A percentile compares a stretch with the other conserved stretches of the same genome.
These are phyloP conservation scores for Geoglossum cookeanum DNA, from an alignment of 2,329 filamentous ascomycete species.

Conservation along the genomic window DNA sequence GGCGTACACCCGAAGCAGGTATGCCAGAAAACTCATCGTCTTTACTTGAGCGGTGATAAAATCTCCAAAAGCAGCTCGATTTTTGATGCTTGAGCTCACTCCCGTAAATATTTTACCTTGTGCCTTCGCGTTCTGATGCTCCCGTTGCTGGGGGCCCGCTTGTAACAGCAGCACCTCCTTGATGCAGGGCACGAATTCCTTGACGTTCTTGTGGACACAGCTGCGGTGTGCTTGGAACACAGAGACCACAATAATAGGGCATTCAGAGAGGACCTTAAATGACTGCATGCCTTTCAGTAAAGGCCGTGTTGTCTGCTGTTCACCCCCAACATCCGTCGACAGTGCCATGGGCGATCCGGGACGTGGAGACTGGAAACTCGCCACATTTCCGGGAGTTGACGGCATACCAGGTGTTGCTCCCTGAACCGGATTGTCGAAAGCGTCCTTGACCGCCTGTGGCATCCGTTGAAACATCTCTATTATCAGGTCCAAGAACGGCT, in stretches of 20 bases:
- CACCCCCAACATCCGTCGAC: constrained; percentile 54
- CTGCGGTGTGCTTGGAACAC: constrained; percentile 85
- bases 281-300: constrained; percentile 91
- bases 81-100: constrained; percentile 83
- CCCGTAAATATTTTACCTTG: constrained; percentile 75
- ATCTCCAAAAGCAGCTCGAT: constrained; percentile 84
- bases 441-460: constrained; percentile 85
- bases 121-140: constrained; percentile 65
- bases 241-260: constrained; percentile 95
- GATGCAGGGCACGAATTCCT: constrained; percentile 81
- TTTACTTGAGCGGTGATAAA: constrained; percentile 97
- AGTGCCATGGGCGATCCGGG: constrained; percentile 72
- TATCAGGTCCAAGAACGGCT: constrained; percentile 77
- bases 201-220: constrained; percentile 68
- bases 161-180: constrained; percentile 77
- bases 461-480: constrained; percentile 92
- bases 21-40: constrained; percentile 96
- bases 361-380: constrained; percentile 70
- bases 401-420: constrained; percentile 37
- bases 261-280: constrained; percentile 95
- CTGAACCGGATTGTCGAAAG: constrained; percentile 60
- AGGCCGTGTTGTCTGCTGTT: constrained; percentile 65
- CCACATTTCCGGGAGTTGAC: constrained; percentile 39
- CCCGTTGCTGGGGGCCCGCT: constrained; percentile 81
- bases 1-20: constrained; percentile 73